phyloP scores from a whole-genome alignment of 2,329 filamentous ascomycete genomes.

The Sporothrix protearum region DNA sequence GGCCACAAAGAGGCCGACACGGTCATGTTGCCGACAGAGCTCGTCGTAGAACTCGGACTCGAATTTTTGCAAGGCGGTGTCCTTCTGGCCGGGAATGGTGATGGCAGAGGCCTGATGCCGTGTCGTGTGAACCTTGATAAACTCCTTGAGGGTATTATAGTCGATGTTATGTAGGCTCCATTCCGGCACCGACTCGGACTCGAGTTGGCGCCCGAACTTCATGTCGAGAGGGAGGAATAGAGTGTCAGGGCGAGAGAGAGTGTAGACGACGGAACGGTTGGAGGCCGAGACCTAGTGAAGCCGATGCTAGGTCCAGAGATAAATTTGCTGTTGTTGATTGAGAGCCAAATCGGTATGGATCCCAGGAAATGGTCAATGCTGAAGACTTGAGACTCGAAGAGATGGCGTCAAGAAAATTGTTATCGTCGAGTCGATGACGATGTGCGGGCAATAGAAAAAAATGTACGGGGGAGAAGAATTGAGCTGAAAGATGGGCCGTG shows the following conservation, averaged over 20 bases:
- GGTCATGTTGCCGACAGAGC: slow-evolving; percentile 70
- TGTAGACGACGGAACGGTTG: too few species aligned
- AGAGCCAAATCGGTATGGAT: background rate
- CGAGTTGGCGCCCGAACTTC: slow-evolving; percentile 75
- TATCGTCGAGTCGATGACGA: slow-evolving; percentile 2
- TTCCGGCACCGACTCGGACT: slow-evolving; percentile 73
- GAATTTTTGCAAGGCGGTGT: slow-evolving; percentile 58
- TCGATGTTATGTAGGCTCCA: slow-evolving; percentile 85
- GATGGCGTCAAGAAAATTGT: background rate
- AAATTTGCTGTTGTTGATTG: background rate
- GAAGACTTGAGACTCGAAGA: background rate
- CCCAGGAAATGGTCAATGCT: background rate
- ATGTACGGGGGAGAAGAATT: background rate
- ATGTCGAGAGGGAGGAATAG: slow-evolving; percentile 41
- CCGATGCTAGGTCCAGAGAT: background rate
- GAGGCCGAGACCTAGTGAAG: background rate
- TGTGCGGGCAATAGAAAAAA: background rate
- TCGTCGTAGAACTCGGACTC: slow-evolving; percentile 69
- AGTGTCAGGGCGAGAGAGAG: too few species aligned
- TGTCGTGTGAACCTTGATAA: slow-evolving; percentile 77
- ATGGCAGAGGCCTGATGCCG: slow-evolving; percentile 66
- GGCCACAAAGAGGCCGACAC: slow-evolving; percentile 71
- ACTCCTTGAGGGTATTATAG: slow-evolving; percentile 80
- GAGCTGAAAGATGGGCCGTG: slow-evolving; percentile 15
- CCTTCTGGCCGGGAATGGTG: slow-evolving; percentile 68